Conservation (phyloP, 768 basidiomycete genomes). For the Galerina sulciceps region DNA sequence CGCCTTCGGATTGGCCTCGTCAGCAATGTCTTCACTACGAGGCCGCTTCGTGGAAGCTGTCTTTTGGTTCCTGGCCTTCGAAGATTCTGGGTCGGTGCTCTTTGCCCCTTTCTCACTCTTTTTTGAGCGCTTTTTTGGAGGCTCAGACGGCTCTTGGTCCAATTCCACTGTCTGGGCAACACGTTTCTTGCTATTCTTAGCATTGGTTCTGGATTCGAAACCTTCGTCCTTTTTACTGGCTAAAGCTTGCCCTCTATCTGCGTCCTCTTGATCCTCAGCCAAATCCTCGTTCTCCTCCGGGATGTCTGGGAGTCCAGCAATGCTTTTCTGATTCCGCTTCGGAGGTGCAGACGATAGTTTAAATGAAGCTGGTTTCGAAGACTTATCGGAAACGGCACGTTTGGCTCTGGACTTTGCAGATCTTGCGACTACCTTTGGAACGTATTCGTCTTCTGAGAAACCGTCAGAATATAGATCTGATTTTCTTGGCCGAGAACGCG, state of each 20-base stretch:
- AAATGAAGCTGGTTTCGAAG: background rate
- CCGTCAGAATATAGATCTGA: slow-evolving; percentile 17
- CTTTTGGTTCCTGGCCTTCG: background rate
- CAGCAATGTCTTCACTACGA: background rate
- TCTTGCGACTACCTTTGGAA: slow-evolving; percentile 9
- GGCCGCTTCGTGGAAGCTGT: slow-evolving; percentile 13
- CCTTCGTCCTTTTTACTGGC: background rate
- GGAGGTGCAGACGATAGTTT: background rate
- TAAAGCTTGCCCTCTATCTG: background rate
- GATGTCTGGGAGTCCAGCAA: slow-evolving; percentile 11
- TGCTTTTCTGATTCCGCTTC: slow-evolving; percentile 2
- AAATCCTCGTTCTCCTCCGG: slow-evolving; percentile 12
- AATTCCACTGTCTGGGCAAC: background rate
- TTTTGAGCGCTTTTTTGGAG: slow-evolving; percentile 13
- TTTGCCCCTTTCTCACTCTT: background rate
- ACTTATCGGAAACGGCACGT: background rate
- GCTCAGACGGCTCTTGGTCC: background rate
- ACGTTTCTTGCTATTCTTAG: slow-evolving; percentile 7
- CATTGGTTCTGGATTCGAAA: background rate
- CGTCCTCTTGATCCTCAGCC: background rate
- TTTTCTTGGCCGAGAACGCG: slow-evolving; percentile 5
- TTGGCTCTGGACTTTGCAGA: background rate
- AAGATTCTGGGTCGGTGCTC: background rate
- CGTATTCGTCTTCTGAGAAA: slow-evolving; percentile 22
- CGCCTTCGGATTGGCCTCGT: slow-evolving; percentile 1